Conservation (phyloP, 495 filamentous ascomycete genomes). For the Neurospora intermedia region DNA sequence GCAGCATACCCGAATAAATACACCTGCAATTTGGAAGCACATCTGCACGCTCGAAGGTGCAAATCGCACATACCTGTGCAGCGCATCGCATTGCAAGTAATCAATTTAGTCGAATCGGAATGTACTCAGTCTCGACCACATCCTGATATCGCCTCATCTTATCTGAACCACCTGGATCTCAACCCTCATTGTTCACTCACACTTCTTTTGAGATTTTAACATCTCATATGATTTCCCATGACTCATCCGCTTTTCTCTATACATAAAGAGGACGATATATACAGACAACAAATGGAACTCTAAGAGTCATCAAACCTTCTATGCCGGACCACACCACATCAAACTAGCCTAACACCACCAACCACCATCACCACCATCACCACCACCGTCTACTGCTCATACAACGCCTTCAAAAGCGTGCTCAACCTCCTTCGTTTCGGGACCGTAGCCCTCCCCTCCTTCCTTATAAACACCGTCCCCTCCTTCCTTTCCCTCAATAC, state of each 20-base stretch:
- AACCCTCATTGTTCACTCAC: neutral
- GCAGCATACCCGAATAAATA: neutral
- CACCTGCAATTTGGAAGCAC: neutral
- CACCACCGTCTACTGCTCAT: neutral
- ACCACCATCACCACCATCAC: neutral
- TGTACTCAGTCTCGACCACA: neutral
- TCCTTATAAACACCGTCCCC: slow-evolving; percentile 16
- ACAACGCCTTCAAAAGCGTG: slow-evolving; percentile 45
- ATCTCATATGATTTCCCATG: neutral
- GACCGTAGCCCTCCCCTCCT: slow-evolving; percentile 47
- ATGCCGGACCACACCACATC: neutral
- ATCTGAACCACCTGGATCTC: neutral
- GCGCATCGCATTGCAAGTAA: neutral
- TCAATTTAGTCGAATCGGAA: neutral
- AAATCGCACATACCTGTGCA: neutral
- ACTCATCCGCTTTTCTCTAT: neutral
- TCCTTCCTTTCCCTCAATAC: slow-evolving; percentile 33
- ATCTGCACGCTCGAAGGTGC: neutral
- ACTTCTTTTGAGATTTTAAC: neutral
- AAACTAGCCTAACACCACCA: neutral
- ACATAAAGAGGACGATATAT: neutral
- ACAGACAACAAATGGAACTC: neutral
- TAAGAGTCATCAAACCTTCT: neutral
- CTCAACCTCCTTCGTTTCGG: slow-evolving; percentile 40
- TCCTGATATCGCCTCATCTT: neutral